Evolutionary conservation across 140 eudicot genomes (phyloP).

Genomic region (Bidens hawaiensis): DNA sequence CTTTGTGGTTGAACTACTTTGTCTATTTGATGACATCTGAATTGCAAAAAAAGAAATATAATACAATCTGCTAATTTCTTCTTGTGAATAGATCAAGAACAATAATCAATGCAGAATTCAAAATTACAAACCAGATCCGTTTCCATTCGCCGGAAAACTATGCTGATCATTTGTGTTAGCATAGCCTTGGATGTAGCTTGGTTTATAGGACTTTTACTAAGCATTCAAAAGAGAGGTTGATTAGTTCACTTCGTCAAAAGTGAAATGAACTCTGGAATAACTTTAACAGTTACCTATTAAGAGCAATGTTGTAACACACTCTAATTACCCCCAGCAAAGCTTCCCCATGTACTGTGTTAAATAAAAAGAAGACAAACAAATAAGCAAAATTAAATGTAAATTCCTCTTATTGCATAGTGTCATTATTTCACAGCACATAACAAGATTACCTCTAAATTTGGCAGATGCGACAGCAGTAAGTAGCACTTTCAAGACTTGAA

Average conservation of each 20-base stretch:
- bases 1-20: conserved; percentile 29
- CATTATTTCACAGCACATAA: conserved; percentile 8
- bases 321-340: conserved; percentile 87
- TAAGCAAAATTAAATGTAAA: neutral
- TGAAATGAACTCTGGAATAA: conserved; percentile 11
- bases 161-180: conserved; percentile 97
- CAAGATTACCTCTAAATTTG: conserved; percentile 77
- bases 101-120: conserved; percentile 1
- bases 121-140: conserved; percentile 61
- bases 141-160: conserved; percentile 94
- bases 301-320: conserved; percentile 96
- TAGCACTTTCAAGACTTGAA: conserved; percentile 96
- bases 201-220: conserved; percentile 96
- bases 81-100: conserved; percentile 1
- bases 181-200: conserved; percentile 99
- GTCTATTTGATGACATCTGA: conserved; percentile 40
- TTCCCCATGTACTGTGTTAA: conserved; percentile 91
- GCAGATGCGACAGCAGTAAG: conserved; percentile 96
- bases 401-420: conserved; percentile 9
- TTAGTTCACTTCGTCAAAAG: conserved; percentile 14
- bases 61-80: conserved; percentile 1
- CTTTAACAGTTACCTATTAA: conserved; percentile 60
- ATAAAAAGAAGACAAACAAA: conserved; percentile 9
- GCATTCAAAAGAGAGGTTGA: conserved; percentile 25
- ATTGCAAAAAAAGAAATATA: conserved; percentile 21